Percentiles rank a stretch among this genome's conserved stretches.
phyloP scores from a whole-genome alignment of 2,329 filamentous ascomycete species.

The Amphichorda felina region DNA sequence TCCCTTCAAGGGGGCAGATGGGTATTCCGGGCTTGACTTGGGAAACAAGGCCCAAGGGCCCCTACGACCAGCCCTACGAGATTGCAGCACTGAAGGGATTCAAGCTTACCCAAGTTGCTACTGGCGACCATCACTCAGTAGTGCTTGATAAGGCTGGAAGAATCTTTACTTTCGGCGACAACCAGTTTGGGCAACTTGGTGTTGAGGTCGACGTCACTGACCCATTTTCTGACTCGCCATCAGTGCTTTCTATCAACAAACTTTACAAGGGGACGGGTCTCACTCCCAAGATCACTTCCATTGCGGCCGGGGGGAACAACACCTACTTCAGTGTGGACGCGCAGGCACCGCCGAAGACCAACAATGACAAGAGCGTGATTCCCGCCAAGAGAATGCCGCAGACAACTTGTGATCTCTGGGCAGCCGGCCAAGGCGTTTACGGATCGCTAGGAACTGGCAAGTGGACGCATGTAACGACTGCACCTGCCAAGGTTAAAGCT shows the following conservation, averaged over 20 bases:
- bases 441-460: constrained; percentile 75
- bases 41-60: constrained; percentile 61
- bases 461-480: constrained; percentile 78
- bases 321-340: constrained; percentile 83
- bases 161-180: constrained; percentile 84
- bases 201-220: constrained; percentile 55
- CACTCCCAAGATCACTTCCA: constrained; percentile 55
- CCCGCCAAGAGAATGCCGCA: constrained; percentile 20
- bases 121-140: constrained; percentile 79
- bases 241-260: constrained; percentile 55
- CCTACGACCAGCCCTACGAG: constrained; percentile 76
- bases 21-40: constrained; percentile 77
- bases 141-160: constrained; percentile 65
- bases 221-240: constrained; percentile 55
- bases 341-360: constrained; percentile 27
- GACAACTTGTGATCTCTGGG: constrained; percentile 56
- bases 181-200: constrained; percentile 84
- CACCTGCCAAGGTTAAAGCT: constrained; percentile 68
- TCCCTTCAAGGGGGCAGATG: constrained; percentile 74
- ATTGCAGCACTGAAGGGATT: constrained; percentile 59
- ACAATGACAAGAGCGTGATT: constrained; percentile 9
- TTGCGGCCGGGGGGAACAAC: constrained; percentile 78
- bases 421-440: constrained; percentile 75
- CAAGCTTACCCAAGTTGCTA: constrained; percentile 61
- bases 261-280: constrained; percentile 60